Evolutionary conservation across 257 asterid species (phyloP).

Genomic region (Cinchona pubescens): DNA sequence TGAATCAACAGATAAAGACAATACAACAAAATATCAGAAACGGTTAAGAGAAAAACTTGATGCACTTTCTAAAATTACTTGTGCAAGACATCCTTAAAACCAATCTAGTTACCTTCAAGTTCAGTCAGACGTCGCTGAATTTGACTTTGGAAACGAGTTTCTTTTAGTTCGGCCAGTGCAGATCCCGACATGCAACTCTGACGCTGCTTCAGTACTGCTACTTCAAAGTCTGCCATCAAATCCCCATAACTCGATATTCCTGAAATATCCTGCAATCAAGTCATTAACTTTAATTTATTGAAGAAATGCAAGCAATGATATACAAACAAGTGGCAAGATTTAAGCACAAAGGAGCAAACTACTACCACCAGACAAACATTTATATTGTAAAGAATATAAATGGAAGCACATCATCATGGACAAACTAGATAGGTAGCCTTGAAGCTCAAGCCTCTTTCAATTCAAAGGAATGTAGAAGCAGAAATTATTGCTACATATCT

Average conservation of each 20-base stretch:
- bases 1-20: background rate
- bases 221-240: slow-evolving; percentile 86
- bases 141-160: slow-evolving; percentile 57
- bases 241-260: slow-evolving; percentile 61
- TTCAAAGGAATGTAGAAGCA: background rate
- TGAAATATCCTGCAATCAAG: slow-evolving; percentile 47
- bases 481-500: background rate
- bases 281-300: background rate
- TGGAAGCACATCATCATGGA: no score
- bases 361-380: no score
- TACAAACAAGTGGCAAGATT: background rate
- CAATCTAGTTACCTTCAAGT: slow-evolving; percentile 70
- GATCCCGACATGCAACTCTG: slow-evolving; percentile 59
- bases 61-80: background rate
- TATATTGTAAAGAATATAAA: no score
- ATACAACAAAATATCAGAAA: background rate
- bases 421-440: background rate
- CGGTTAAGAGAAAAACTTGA: background rate
- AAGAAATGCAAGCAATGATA: background rate
- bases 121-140: slow-evolving; percentile 67
- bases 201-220: slow-evolving; percentile 66
- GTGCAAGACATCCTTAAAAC: background rate
- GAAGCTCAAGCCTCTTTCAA: background rate
- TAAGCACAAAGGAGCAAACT: background rate
- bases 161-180: slow-evolving; percentile 57